These are phyloP conservation scores for Daldinia bambusicola DNA, from an alignment of 495 filamentous ascomycete species.

Conservation along the genomic window DNA sequence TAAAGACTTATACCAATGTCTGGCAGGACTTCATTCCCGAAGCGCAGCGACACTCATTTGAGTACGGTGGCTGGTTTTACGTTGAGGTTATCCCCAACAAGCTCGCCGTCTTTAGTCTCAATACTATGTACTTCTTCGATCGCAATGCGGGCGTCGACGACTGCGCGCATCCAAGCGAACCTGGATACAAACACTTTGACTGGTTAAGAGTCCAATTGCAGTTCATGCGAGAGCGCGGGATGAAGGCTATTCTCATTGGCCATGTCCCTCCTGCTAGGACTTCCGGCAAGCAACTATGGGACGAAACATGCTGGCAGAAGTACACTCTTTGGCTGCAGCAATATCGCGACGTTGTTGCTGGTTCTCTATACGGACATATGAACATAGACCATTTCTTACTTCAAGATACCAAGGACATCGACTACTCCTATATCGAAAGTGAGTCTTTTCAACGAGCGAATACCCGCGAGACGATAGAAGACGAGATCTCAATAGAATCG, in stretches of 20 bases:
- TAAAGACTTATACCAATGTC: slow-evolving; percentile 73
- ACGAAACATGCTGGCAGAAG: slow-evolving; percentile 96
- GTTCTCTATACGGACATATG: slow-evolving; percentile 91
- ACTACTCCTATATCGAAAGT: slow-evolving; percentile 62
- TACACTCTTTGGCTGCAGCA: slow-evolving; percentile 90
- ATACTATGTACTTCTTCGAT: slow-evolving; percentile 95
- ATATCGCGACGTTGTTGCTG: slow-evolving; percentile 89
- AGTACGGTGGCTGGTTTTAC: slow-evolving; percentile 92
- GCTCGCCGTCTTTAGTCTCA: slow-evolving; percentile 92
- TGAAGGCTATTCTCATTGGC: slow-evolving; percentile 95
- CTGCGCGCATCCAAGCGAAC: slow-evolving; percentile 78
- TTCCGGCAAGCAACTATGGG: slow-evolving; percentile 84
- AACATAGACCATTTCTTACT: slow-evolving; percentile 98
- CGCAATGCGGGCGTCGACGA: slow-evolving; percentile 93
- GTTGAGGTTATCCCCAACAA: slow-evolving; percentile 88
- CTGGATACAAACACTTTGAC: slow-evolving; percentile 94
- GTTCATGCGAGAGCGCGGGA: slow-evolving; percentile 79
- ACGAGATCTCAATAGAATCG: slow-evolving; percentile 69
- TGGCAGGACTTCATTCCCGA: slow-evolving; percentile 93
- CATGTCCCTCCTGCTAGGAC: slow-evolving; percentile 93
- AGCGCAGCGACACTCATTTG: slow-evolving; percentile 89
- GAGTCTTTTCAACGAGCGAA: slow-evolving; percentile 47
- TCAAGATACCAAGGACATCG: slow-evolving; percentile 82
- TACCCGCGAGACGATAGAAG: slow-evolving; percentile 55
- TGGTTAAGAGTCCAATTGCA: slow-evolving; percentile 95